Evolutionary conservation across 2,329 filamentous ascomycete genomes (phyloP).

Genomic region (Cladosporium oxysporum): DNA sequence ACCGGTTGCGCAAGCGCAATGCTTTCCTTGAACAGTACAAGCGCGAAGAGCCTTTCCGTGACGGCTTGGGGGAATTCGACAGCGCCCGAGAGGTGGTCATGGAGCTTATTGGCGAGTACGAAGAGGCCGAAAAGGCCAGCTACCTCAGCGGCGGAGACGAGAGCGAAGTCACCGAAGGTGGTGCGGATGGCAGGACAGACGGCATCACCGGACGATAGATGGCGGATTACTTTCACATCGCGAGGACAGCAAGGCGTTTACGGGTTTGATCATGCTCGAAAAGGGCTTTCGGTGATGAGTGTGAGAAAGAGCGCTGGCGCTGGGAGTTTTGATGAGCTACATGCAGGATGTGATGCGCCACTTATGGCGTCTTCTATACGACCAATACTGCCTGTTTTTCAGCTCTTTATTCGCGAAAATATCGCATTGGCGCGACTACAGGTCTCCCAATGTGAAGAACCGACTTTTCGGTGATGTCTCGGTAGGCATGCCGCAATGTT

Average conservation of each 20-base stretch:
- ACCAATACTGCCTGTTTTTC: not conserved
- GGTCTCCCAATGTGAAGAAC: not conserved
- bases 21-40: constrained; percentile 97
- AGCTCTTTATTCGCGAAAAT: not conserved
- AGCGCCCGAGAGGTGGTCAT: constrained; percentile 88
- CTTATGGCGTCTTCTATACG: constrained; percentile 14
- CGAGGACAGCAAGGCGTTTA: constrained; percentile 5
- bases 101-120: constrained; percentile 91
- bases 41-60: constrained; percentile 88
- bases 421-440: not conserved
- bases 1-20: constrained; percentile 91
- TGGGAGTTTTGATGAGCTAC: constrained; percentile 8
- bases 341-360: constrained; percentile 5
- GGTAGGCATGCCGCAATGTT: not conserved
- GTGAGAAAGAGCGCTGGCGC: constrained; percentile 15
- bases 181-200: constrained; percentile 42
- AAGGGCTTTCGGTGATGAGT: not conserved
- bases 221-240: not conserved
- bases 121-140: constrained; percentile 86
- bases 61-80: constrained; percentile 92
- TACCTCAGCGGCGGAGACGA: constrained; percentile 65
- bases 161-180: constrained; percentile 30
- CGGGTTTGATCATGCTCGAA: not conserved
- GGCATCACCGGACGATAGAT: constrained; percentile 44
- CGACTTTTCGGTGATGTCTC: not conserved